Evolutionary conservation across 1,284 basidiomycete species (phyloP).

Genomic region (Austroboletus niveus): DNA sequence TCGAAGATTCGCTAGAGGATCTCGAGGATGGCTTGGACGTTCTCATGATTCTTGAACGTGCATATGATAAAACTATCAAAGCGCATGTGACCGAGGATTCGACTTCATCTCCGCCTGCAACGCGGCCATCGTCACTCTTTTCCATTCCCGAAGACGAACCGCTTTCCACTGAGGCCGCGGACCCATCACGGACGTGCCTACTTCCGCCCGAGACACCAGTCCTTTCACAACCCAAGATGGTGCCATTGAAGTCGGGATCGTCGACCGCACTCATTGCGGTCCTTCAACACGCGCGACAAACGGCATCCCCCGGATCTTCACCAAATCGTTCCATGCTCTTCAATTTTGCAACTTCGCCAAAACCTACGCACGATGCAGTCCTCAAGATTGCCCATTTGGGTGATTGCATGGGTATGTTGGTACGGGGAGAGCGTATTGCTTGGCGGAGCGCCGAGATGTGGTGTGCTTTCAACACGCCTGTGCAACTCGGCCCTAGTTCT

Average conservation of each 20-base stretch:
- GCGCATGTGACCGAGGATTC: slow-evolving; percentile 43
- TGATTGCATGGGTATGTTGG: slow-evolving; percentile 87
- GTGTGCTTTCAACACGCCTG: slow-evolving; percentile 91
- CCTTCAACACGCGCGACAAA: slow-evolving; percentile 47
- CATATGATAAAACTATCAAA: slow-evolving; percentile 61
- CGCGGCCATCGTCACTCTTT: slow-evolving; percentile 10
- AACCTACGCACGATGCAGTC: slow-evolving; percentile 54
- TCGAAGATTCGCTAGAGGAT: slow-evolving; percentile 56
- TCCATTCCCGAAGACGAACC: slow-evolving; percentile 29
- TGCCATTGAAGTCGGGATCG: slow-evolving; percentile 58
- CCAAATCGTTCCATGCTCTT: slow-evolving; percentile 26
- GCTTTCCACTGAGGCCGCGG: slow-evolving; percentile 2
- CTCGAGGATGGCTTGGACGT: slow-evolving; percentile 67
- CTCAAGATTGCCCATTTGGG: slow-evolving; percentile 90
- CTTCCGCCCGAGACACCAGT: slow-evolving; percentile 15
- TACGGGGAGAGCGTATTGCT: slow-evolving; percentile 74
- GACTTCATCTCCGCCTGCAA: slow-evolving; percentile 7
- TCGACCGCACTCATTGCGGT: slow-evolving; percentile 69
- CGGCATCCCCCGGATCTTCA: slow-evolving; percentile 15
- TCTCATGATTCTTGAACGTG: slow-evolving; percentile 61
- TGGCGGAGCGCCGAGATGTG: slow-evolving; percentile 95
- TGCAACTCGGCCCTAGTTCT: slow-evolving; percentile 81
- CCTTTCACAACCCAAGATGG: slow-evolving; percentile 19
- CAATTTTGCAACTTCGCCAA: slow-evolving; percentile 12
- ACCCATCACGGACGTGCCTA: neutral